These are phyloP conservation scores for Silene vulgaris DNA, from an alignment of 179 eudicot species.

Conservation along the genomic window DNA sequence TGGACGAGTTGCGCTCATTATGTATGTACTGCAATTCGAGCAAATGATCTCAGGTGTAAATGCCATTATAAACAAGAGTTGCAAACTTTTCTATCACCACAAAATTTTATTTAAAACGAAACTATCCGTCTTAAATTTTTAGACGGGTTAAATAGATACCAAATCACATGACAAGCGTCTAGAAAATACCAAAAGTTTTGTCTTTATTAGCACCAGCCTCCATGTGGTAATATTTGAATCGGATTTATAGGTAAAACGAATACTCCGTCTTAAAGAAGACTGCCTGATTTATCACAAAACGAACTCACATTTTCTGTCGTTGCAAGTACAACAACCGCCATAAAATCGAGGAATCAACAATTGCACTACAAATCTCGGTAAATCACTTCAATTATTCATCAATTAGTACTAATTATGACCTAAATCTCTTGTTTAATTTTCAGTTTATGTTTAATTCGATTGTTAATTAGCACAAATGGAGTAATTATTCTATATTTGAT, in stretches of 20 bases:
- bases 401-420: not conserved
- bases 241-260: too few relatives aligned
- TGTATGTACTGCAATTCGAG: conserved; percentile 94
- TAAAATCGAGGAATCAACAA: not conserved
- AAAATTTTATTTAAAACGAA: too few relatives aligned
- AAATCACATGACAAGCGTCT: too few relatives aligned
- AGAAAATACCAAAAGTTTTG: too few relatives aligned
- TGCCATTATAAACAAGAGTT: conserved; percentile 84
- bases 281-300: not conserved
- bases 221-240: too few relatives aligned
- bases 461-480: not conserved
- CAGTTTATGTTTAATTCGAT: not conserved
- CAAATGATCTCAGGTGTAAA: conserved; percentile 84
- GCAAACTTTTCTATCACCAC: conserved; percentile 63
- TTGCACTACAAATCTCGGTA: not conserved
- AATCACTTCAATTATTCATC: not conserved
- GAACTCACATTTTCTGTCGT: not conserved
- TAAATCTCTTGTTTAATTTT: not conserved
- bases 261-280: too few relatives aligned
- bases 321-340: not conserved
- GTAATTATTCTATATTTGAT: not conserved
- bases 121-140: too few relatives aligned
- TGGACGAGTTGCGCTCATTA: conserved; percentile 91
- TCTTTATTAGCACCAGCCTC: too few relatives aligned
- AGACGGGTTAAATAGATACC: too few relatives aligned